Conservation (phyloP, 23 red algal species). For the Agarophyton chilense region DNA sequence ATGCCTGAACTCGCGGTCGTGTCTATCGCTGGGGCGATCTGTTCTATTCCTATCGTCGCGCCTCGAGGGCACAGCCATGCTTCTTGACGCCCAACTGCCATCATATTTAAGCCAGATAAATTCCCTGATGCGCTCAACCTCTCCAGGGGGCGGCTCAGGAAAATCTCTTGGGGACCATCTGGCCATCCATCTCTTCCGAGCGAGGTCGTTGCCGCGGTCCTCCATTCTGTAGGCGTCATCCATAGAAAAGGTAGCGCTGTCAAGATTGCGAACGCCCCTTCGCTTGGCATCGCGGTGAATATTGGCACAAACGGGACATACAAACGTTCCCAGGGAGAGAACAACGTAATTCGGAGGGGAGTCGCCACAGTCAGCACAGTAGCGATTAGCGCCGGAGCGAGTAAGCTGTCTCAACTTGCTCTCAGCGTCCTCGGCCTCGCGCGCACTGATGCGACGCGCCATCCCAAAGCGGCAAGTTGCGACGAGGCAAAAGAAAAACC, state of each 20-base stretch:
- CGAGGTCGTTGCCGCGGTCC: constrained; percentile 72
- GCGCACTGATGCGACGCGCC: constrained; percentile 61
- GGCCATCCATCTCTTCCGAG: constrained; percentile 78
- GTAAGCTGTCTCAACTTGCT: constrained; percentile 38
- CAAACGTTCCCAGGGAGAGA: constrained; percentile 80
- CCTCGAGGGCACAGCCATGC: not conserved
- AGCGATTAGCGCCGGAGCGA: constrained; percentile 59
- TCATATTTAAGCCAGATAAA: constrained; percentile 96
- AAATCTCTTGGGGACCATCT: constrained; percentile 73
- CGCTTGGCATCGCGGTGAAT: constrained; percentile 81
- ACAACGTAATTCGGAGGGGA: constrained; percentile 63
- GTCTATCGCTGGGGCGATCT: not conserved
- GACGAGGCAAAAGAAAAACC: not conserved
- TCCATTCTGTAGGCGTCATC: constrained; percentile 83
- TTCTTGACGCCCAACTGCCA: constrained; percentile 74
- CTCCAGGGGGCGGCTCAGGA: constrained; percentile 70
- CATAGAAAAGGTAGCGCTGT: constrained; percentile 68
- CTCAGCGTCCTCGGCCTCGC: constrained; percentile 80
- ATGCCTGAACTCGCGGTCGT: constrained; percentile 53
- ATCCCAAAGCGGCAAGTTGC: not conserved
- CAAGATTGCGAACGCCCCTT: constrained; percentile 70
- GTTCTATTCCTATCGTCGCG: constrained; percentile 19
- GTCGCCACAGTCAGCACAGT: constrained; percentile 86
- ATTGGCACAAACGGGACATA: constrained; percentile 71
- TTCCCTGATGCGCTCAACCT: constrained; percentile 52